Base-by-base conservation (phyloP, 345 rosid genomes). In the Viola odorata region DNA sequence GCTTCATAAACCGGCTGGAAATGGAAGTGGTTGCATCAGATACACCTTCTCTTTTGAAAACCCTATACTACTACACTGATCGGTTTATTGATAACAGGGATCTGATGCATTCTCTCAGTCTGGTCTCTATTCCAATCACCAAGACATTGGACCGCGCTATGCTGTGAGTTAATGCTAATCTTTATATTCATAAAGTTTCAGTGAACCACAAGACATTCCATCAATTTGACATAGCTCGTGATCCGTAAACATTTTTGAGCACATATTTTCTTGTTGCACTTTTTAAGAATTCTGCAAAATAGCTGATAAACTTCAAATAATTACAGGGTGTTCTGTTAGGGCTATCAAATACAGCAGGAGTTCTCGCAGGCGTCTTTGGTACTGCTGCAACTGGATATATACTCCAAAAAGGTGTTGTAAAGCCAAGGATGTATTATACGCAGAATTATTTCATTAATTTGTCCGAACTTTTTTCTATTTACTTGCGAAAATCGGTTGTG, bases 51-150 rank as follows among this genome's bases (percentile, higher is more conserved):
- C 48, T 38, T 67, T 37, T 61, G 50, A 55, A 47, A 45, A n/a
- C 41, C 41, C 63, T 61, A 38, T 53, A 32, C 54, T 13, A 40
- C 51, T 62, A 57, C 57, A 8, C 53, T 40, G 50, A 59, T 53
- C 51, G 0, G 12, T 38, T 53, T 67, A 60, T 69, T 63, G 63
- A 67, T 72, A 61, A 51, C 78, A 89, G 98, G 98, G 96, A 49
- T 82, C 94, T 50, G 96, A 92, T 69, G 96, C 98, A 60, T 92
- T 92, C 75, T 92, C 96, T 6, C 98, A 92, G 62, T 92, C 96
- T 17, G 98, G 98, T 69, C 90, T 92, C 58, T 92, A 89, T 69
- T 92, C 98, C 70, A 89, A 89, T 78, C 98, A 92, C 77, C 98
- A 92, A 83, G 96, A 89, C 77, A 92, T 92, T 74, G 96, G 94